phyloP scores from a whole-genome alignment of 2,329 filamentous ascomycete genomes.

The Verruconis gallopava region DNA sequence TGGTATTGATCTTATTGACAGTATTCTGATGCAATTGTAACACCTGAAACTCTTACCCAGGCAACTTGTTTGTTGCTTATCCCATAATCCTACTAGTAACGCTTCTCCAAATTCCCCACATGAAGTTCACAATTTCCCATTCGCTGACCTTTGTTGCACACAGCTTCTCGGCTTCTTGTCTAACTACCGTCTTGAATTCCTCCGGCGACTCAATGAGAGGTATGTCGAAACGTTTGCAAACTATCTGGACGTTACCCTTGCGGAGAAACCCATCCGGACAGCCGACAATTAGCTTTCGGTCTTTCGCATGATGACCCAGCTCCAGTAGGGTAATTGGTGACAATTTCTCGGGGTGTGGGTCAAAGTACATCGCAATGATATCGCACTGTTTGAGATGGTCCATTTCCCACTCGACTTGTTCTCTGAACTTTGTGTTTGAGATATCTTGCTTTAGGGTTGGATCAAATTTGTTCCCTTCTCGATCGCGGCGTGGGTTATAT shows the following conservation, averaged over 20 bases:
- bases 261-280: conserved; percentile 41
- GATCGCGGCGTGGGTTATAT: conserved; percentile 1
- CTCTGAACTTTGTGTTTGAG: conserved; percentile 3
- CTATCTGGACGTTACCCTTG: conserved; percentile 45
- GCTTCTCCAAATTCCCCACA: conserved; percentile 5
- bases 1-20: conserved; percentile 9
- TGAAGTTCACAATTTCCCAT: conserved; percentile 8
- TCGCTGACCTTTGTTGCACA: conserved; percentile 8
- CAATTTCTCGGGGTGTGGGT: conserved; percentile 34
- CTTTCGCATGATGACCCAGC: conserved; percentile 38
- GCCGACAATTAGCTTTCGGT: conserved; percentile 38
- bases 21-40: conserved; percentile 6
- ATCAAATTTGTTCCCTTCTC: conserved; percentile 4
- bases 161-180: conserved; percentile 8
- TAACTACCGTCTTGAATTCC: conserved; percentile 6
- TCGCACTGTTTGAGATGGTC: conserved; percentile 39
- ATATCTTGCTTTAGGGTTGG: conserved; percentile 4
- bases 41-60: conserved; percentile 7
- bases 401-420: conserved; percentile 41
- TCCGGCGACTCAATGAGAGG: conserved; percentile 8
- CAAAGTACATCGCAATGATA: conserved; percentile 45
- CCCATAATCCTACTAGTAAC: conserved; percentile 8
- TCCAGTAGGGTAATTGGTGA: conserved; percentile 45
- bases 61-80: conserved; percentile 7
- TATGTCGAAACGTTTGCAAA: conserved; percentile 38